Evolutionary conservation across 345 rosid species (phyloP).

Genomic region (Citrus mangshanensis): DNA sequence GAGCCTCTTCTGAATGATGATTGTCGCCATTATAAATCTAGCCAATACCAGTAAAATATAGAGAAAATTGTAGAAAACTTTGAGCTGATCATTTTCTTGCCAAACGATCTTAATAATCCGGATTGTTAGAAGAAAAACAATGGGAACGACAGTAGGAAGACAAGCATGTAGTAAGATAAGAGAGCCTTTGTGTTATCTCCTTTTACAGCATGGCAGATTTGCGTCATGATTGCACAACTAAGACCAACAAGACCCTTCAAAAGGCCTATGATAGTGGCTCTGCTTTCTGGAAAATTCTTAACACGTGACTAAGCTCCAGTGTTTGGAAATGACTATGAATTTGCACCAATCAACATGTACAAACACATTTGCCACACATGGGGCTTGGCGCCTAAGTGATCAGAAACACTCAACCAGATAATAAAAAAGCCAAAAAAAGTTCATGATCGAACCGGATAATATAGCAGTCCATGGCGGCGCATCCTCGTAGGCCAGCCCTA

Average conservation of each 20-base stretch:
- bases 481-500: slow-evolving; percentile 32
- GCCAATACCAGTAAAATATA: slow-evolving; percentile 48
- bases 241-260: slow-evolving; percentile 47
- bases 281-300: slow-evolving; percentile 49
- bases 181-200: slow-evolving; percentile 34
- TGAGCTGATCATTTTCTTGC: slow-evolving; percentile 36
- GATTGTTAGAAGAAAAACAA: slow-evolving; percentile 37
- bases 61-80: slow-evolving; percentile 42
- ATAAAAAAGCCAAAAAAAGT: slow-evolving; percentile 48
- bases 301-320: slow-evolving; percentile 49
- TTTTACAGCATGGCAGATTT: slow-evolving; percentile 13
- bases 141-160: slow-evolving; percentile 45
- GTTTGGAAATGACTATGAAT: slow-evolving; percentile 48
- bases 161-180: slow-evolving; percentile 50
- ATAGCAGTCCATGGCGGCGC: slow-evolving; percentile 51
- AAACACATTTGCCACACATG: slow-evolving; percentile 46
- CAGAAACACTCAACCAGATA: slow-evolving; percentile 39
- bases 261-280: slow-evolving; percentile 45
- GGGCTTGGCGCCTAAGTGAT: slow-evolving; percentile 7
- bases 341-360: slow-evolving; percentile 33
- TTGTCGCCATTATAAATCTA: slow-evolving; percentile 41
- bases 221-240: slow-evolving; percentile 20
- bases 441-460: slow-evolving; percentile 41
- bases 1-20: slow-evolving; percentile 37
- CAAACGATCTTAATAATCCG: slow-evolving; percentile 34